A percentile compares a stretch with the other conserved stretches of the same genome.
These are phyloP conservation scores for Amyloporia xantha DNA, from an alignment of 768 basidiomycete genomes.

Conservation along the genomic window DNA sequence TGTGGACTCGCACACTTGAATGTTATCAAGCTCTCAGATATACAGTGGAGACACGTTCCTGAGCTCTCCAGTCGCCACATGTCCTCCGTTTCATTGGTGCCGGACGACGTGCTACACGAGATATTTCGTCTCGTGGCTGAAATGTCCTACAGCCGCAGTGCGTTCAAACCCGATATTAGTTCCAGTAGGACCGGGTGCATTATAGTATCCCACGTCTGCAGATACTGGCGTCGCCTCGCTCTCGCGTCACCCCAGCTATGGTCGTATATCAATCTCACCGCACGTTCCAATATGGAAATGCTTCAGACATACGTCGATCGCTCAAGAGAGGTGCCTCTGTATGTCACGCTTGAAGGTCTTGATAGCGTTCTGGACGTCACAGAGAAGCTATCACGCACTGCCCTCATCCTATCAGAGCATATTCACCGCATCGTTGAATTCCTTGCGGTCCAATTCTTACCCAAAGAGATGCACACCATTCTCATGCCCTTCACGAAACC, in stretches of 20 bases:
- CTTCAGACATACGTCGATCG: neutral
- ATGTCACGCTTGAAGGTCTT: neutral
- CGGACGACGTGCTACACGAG: constrained; percentile 3
- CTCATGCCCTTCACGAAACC: neutral
- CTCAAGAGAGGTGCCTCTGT: neutral
- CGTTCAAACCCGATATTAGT: neutral
- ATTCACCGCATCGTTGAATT: constrained; percentile 1
- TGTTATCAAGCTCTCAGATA: no score
- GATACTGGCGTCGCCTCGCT: constrained; percentile 1
- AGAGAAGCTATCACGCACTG: neutral
- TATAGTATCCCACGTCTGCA: constrained; percentile 2
- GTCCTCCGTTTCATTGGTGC: neutral
- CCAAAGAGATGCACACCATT: neutral
- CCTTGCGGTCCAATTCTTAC: neutral
- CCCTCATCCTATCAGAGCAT: neutral
- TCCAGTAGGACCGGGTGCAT: neutral
- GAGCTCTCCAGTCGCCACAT: no score
- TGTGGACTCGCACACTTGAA: no score
- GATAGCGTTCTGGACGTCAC: neutral
- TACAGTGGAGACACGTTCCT: no score
- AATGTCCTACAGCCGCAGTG: neutral
- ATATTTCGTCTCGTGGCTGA: neutral
- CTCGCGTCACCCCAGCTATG: neutral
- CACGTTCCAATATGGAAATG: neutral
- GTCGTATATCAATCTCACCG: neutral